phyloP scores from a whole-genome alignment of 495 filamentous ascomycete genomes.

The Penicillium ochrochloron region DNA sequence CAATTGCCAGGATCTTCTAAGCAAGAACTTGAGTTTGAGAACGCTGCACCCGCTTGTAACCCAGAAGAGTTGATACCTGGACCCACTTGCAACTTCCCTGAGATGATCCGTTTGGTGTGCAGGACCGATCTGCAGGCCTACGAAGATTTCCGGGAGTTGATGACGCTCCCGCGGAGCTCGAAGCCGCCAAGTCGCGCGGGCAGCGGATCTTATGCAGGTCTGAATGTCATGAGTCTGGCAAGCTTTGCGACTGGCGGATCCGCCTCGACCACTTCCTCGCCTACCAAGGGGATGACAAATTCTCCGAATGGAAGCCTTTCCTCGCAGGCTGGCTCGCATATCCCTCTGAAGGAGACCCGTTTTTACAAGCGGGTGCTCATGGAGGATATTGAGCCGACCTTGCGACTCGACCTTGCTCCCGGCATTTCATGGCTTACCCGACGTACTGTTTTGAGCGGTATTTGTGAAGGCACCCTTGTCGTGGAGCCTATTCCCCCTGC shows the following conservation, averaged over 20 bases:
- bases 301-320: constrained; percentile 47
- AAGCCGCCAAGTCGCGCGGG: constrained; percentile 64
- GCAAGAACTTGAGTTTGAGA: constrained; percentile 29
- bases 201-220: constrained; percentile 69
- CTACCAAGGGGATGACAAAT: constrained; percentile 44
- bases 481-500: constrained; percentile 81
- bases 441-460: constrained; percentile 77
- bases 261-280: constrained; percentile 48
- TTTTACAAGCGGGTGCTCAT: constrained; percentile 88
- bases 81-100: constrained; percentile 82
- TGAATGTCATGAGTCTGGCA: constrained; percentile 66
- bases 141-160: constrained; percentile 80
- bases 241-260: constrained; percentile 51
- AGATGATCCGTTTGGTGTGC: constrained; percentile 80
- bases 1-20: constrained; percentile 26
- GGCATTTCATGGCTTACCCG: constrained; percentile 92
- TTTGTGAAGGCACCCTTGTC: constrained; percentile 83
- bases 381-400: constrained; percentile 93
- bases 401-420: constrained; percentile 85
- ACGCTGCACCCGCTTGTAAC: constrained; percentile 21
- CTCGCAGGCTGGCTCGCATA: constrained; percentile 41
- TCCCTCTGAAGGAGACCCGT: constrained; percentile 80
- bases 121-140: constrained; percentile 81
- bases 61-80: constrained; percentile 69
- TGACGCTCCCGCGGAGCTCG: constrained; percentile 67